A percentile compares a stretch with the other conserved stretches of the same genome.
These are phyloP conservation scores for Gastrodia elata DNA, from an alignment of 106 monocot species.

Conservation along the genomic window DNA sequence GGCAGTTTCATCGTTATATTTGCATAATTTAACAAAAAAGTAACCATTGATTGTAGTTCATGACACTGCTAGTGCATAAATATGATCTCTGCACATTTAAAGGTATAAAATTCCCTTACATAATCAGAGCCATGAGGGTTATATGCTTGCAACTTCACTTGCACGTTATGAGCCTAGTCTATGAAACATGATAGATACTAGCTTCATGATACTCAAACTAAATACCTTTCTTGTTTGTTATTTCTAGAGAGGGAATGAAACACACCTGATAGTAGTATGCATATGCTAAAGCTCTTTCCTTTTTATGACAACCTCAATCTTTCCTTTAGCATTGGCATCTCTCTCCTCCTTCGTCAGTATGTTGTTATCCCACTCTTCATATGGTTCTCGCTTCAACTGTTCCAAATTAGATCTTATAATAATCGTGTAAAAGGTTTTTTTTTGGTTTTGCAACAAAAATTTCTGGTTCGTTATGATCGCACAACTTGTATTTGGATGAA, in stretches of 20 bases:
- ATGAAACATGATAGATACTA: not conserved
- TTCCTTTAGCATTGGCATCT: conserved; percentile 41
- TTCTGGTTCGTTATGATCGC: too few relatives aligned
- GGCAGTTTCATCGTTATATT: not conserved
- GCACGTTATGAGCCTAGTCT: not conserved
- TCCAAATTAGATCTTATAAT: not conserved
- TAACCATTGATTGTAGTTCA: not conserved
- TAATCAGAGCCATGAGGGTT: not conserved
- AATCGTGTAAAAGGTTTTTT: not conserved
- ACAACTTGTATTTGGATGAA: too few relatives aligned
- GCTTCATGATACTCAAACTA: not conserved
- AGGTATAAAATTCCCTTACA: not conserved
- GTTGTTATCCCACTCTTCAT: conserved; percentile 62
- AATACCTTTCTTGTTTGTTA: not conserved
- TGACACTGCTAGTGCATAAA: not conserved
- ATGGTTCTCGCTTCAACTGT: conserved; percentile 34
- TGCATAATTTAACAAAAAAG: not conserved
- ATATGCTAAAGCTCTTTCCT: conserved; percentile 80
- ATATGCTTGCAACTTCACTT: not conserved
- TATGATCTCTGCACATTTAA: not conserved
- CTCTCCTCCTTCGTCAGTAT: conserved; percentile 55
- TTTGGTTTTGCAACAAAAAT: too few relatives aligned
- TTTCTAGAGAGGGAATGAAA: not conserved
- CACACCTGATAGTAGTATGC: conserved; percentile 69
- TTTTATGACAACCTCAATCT: conserved; percentile 67